Evolutionary conservation across 2,329 filamentous ascomycete species (phyloP), one percentile per base, ranked within the genome.

Genomic region (Rhynchosporium agropyri): DNA sequence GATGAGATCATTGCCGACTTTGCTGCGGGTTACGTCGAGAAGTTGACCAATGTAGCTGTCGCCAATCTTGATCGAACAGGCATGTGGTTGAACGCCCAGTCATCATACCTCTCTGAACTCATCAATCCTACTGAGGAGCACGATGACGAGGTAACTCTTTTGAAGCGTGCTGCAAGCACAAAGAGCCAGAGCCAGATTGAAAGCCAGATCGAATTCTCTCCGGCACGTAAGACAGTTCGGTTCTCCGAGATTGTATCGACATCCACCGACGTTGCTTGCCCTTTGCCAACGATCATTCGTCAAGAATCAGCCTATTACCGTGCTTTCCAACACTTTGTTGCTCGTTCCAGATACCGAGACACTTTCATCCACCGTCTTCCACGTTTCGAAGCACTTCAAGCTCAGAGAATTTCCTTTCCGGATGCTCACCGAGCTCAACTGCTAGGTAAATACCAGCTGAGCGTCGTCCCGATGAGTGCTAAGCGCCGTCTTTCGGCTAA

Each of bases 331-430:
- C 87, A 89, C 72, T 84, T 91, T 68, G 79, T 88, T 51, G 83
- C 90, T 63, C 84, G 85, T 38, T 86, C 85, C 13, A 86, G 85
- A 62, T 80, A 82, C 59, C 79, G 82, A 20, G 95, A 98, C 75
- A 87, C 89, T 9, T 97, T 97, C 74, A 84, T 96, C 60, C 90
- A 96, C 75, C 89, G 91, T 48, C 86, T 91, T 62, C 84, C 90
- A 29, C 89, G 95, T 55, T 96, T 94, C 64, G 94, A 98, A 74
- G 91, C 92, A 29, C 82, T 97, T 54, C 94, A 97, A 74, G 86
- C 92, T 33, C 86, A 90, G 72, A 89, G 95, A 45, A 83, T 93
- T 61, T 91, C 89, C 50, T 84, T 92, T 62, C 83, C 84, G 26
- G 82, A 89, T 63, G 79, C 84, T 46, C 92, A 97, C 77, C 84